Percentiles rank a stretch among this genome's conserved stretches.
Evolutionary conservation across 169 alveolate species (phyloP).

Genomic region (Blepharisma undulans): DNA sequence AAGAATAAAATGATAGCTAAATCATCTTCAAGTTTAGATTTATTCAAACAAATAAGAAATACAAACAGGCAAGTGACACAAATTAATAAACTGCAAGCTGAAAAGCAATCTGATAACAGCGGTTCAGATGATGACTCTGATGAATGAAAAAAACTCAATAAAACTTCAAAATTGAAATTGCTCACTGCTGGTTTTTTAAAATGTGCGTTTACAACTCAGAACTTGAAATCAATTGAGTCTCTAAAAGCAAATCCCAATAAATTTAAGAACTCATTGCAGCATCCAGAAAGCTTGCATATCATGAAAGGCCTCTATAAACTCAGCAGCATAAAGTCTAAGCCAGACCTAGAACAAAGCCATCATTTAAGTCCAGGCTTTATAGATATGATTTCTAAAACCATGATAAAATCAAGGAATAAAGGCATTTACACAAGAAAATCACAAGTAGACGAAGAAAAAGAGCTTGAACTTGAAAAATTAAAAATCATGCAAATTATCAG

Average conservation of each 20-base stretch:
- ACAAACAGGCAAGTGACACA: neutral
- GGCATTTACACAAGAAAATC: neutral
- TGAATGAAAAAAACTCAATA: neutral
- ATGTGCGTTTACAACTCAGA: neutral
- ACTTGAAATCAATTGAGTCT: neutral
- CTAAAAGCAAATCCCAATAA: neutral
- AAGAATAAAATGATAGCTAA: neutral
- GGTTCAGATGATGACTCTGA: neutral
- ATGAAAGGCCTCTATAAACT: neutral
- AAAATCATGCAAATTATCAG: neutral
- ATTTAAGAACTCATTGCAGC: neutral
- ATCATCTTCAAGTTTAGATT: neutral
- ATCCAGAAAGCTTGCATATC: neutral
- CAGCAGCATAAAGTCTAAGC: neutral
- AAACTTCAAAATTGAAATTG: neutral
- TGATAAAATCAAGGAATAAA: neutral
- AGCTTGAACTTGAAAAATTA: neutral
- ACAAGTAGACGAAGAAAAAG: neutral
- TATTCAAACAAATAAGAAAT: neutral
- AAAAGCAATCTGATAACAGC: neutral
- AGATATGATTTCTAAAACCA: neutral
- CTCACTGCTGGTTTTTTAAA: neutral
- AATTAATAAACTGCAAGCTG: neutral
- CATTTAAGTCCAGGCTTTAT: neutral
- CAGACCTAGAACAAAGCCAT: neutral